Base-by-base conservation (phyloP, 2,329 filamentous ascomycete genomes). In the Curvularia hawaiiensis region DNA sequence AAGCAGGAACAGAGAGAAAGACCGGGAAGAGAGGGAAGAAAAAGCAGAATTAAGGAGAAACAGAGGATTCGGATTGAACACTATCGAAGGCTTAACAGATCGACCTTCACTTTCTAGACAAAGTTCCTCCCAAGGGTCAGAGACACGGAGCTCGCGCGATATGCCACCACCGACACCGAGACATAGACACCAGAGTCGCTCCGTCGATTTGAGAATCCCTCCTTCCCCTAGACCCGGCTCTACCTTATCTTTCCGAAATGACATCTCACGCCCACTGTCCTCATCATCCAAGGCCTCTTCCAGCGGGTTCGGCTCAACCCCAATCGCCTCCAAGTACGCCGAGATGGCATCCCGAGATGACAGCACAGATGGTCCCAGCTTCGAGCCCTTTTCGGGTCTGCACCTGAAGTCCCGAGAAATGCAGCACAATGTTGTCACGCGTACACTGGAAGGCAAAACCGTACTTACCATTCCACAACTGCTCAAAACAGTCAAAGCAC, bases 361-460 rank as follows among this genome's bases (percentile, higher is more conserved):
- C 50, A 71, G 88, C 1, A 84, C 85, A 45, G 96, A 74, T 24
- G 68, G 69, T 1, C 58, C 72, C 2, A 71, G 70, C 43, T 77
- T 95, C 67, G 95, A 99, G 68, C 85, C 91, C 2, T 97, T 93
- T 74, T 97, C 95, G 6, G 86, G 88, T 30, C 81, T 93, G 38
- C 92, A 97, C 72, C 83, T 99, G 14, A 90, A 90, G 4, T 92
- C 88, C 61, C 87, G 95, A 31, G 88, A 92, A 38, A 84, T 98
- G 45, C 90, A 92, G 2, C 93, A 98, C 75, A 85, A 85, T 22
- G 88, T 90, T 18, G 81, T 99, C 22, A 87, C 90, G 2, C 88
- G 93, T 24, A 91, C 91, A 3, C 82, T 99, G 14, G 82, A 88
- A 6, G 87, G 86, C 33, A 97, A 95, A 75, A 91, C 90, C 51